Conservation (phyloP, 2,329 filamentous ascomycete species). For the Xylaria sp. region DNA sequence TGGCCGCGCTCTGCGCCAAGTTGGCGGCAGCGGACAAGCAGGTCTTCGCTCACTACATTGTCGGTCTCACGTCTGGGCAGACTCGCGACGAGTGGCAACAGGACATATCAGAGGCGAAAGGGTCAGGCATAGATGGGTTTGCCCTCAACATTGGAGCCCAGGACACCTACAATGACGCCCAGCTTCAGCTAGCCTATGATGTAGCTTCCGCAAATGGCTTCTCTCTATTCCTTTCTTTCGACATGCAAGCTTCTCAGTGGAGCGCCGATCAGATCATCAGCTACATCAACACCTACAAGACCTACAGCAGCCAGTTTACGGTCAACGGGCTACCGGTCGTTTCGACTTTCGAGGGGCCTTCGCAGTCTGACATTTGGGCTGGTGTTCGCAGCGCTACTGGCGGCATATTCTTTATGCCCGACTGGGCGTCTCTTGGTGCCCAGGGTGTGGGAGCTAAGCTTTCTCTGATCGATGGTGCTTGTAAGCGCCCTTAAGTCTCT, state of each 20-base stretch:
- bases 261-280: conserved; percentile 42
- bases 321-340: conserved; percentile 58
- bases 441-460: conserved; percentile 45
- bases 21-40: conserved; percentile 33
- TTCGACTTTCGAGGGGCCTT: conserved; percentile 63
- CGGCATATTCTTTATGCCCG: conserved; percentile 57
- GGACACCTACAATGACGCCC: conserved; percentile 44
- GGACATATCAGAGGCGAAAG: conserved; percentile 45
- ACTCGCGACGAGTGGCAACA: conserved; percentile 44
- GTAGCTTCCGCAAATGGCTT: conserved; percentile 49
- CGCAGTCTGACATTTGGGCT: conserved; percentile 56
- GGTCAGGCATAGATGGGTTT: conserved; percentile 47
- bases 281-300: conserved; percentile 54
- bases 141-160: conserved; percentile 44
- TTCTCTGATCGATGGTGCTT: conserved; percentile 47
- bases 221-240: conserved; percentile 52
- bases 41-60: conserved; percentile 49
- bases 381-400: conserved; percentile 53
- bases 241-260: conserved; percentile 50
- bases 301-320: conserved; percentile 54
- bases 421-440: conserved; percentile 59
- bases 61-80: conserved; percentile 46
- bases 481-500: conserved; percentile 38
- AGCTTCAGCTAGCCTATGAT: conserved; percentile 50
- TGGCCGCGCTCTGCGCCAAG: conserved; percentile 35